A percentile compares a stretch with the other conserved stretches of the same genome.
Conservation (phyloP, 257 asterid genomes). For the Solanum sejunctum region DNA sequence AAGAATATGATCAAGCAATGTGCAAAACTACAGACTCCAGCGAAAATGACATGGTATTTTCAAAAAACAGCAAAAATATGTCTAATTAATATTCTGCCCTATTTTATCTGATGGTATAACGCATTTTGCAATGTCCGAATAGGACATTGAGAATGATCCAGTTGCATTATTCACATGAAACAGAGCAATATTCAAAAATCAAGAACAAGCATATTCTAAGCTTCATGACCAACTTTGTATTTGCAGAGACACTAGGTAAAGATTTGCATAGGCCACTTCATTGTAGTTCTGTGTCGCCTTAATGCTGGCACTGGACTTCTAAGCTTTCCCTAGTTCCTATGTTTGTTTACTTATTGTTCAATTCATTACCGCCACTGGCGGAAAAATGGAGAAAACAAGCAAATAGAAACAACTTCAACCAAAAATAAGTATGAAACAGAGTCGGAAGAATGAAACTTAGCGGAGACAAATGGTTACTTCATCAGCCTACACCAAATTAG, state of each 20-base stretch:
- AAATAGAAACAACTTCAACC: neutral
- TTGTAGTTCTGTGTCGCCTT: neutral
- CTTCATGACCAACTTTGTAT: neutral
- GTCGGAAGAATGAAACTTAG: neutral
- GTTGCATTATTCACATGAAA: neutral
- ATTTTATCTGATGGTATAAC: too few species aligned
- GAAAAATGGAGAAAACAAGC: neutral
- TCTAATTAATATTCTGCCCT: too few species aligned
- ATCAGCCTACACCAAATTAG: neutral
- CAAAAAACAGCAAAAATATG: too few species aligned
- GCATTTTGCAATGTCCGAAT: neutral
- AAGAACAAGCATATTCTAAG: neutral
- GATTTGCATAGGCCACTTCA: neutral
- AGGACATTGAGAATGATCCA: neutral
- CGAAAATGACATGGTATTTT: neutral
- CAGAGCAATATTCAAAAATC: neutral
- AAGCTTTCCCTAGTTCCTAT: neutral
- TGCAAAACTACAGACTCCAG: neutral
- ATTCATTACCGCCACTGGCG: neutral
- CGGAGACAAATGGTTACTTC: neutral
- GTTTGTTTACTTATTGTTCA: neutral
- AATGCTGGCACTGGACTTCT: neutral
- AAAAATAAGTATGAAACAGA: neutral
- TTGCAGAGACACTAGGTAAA: neutral
- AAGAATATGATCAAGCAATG: neutral